These are phyloP conservation scores for Sutorius eximius DNA, from an alignment of 1,284 basidiomycete species.

Conservation along the genomic window DNA sequence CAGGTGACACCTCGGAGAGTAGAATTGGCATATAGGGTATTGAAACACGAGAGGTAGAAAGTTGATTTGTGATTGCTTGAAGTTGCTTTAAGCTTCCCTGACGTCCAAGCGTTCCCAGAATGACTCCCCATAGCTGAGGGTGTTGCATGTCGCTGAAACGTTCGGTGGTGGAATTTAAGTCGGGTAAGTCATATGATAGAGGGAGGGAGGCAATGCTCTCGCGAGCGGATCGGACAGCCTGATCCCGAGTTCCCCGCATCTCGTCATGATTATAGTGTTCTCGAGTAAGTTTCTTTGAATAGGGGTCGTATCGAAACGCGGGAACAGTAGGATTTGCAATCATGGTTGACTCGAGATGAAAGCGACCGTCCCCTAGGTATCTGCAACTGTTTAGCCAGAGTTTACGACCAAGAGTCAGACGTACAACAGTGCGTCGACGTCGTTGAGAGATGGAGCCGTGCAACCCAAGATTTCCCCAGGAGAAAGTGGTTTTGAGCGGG, in stretches of 20 bases:
- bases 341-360: slow-evolving; percentile 99
- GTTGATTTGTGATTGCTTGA: slow-evolving; percentile 78
- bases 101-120: slow-evolving; percentile 92
- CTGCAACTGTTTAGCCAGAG: slow-evolving; percentile 43
- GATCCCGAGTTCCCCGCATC: slow-evolving; percentile 78
- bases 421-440: slow-evolving; percentile 87
- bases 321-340: slow-evolving; percentile 96
- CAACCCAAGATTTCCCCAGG: slow-evolving; percentile 98
- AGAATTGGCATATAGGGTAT: slow-evolving; percentile 87
- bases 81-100: slow-evolving; percentile 93
- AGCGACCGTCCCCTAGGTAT: slow-evolving; percentile 97
- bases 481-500: slow-evolving; percentile 90
- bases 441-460: slow-evolving; percentile 82
- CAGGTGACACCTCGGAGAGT: slow-evolving; percentile 93
- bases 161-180: background rate
- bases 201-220: slow-evolving; percentile 52
- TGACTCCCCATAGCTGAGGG: slow-evolving; percentile 79
- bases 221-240: slow-evolving; percentile 76
- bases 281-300: slow-evolving; percentile 94
- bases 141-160: slow-evolving; percentile 2
- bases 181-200: slow-evolving; percentile 1
- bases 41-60: slow-evolving; percentile 49
- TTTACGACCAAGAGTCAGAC: slow-evolving; percentile 29
- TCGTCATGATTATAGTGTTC: slow-evolving; percentile 90
- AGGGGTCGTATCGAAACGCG: slow-evolving; percentile 98